Evolutionary conservation across 2,329 filamentous ascomycete species (phyloP), one percentile per base, ranked within the genome.

Genomic region (Stachybotrys elegans): DNA sequence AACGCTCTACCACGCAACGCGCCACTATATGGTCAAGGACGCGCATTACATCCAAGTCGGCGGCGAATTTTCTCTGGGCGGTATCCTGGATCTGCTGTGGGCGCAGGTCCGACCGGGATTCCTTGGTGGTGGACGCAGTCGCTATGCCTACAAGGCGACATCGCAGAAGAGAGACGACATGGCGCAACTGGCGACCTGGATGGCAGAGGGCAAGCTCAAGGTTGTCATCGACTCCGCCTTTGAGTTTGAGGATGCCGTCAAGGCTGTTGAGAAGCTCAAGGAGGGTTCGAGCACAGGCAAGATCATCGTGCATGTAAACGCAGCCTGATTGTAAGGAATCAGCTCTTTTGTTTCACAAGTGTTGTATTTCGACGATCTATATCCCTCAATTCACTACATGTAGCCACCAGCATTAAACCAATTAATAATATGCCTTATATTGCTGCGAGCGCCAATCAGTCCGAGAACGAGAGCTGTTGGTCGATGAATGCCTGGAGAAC

Each of bases 261-360:
- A 75, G 54, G 83, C 80, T 3, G 82, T 76, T 61, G 70, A 74
- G 58, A 75, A 71, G 48, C 55, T 85, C 53, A 81, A 78, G 63
- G 75, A 71, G 3, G 76, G 76, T 0, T 70, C 77, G n/a, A 68
- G 75, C 4, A 74, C 65, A 42, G 83, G 83, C 1, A 86, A 86
- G 67, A 65, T 86, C 51, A 66, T 85, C 29, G 53, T 69, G 22
- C 49, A 50, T 5, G 51, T 58, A n/a, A n/a, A n/a, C n/a, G n/a
- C n/a, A n/a, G n/a, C n/a, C n/a, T n/a, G n/a, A n/a, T n/a, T n/a
- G n/a, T n/a, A n/a, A n/a, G n/a, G n/a, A n/a, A n/a, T n/a, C n/a
- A n/a, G n/a, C n/a, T n/a, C n/a, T n/a, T n/a, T n/a, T n/a, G n/a
- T n/a, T n/a, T n/a, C n/a, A n/a, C n/a, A n/a, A n/a, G n/a, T n/a